Conservation (phyloP, 176 grass and related monocot species). For the Bothriochloa decipiens region DNA sequence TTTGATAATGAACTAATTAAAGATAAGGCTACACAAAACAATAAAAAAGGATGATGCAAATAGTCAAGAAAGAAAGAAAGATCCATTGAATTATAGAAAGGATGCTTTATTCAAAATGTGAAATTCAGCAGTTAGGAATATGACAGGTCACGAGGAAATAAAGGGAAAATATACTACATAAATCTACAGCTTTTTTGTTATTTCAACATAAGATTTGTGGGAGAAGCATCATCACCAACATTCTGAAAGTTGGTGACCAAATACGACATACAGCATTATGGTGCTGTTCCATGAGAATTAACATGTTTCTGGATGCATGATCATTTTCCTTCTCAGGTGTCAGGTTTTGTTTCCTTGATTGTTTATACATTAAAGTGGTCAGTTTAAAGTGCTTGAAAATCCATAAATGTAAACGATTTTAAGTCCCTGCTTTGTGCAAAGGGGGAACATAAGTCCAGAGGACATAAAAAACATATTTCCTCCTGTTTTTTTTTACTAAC, state of each 20-base stretch:
- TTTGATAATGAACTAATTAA: conserved; percentile 19
- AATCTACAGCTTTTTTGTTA: not conserved
- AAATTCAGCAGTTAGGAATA: not conserved
- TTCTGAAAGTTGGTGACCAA: not conserved
- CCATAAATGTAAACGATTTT: conserved; percentile 12
- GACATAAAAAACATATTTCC: not conserved
- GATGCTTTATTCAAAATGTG: conserved; percentile 4
- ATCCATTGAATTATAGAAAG: conserved; percentile 6
- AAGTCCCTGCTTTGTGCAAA: conserved; percentile 17
- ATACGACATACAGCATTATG: not conserved
- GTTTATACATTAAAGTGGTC: conserved; percentile 7
- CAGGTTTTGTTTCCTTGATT: conserved; percentile 5
- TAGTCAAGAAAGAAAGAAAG: conserved; percentile 3
- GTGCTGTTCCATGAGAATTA: not conserved
- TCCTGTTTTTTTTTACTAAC: not conserved
- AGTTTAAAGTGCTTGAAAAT: conserved; percentile 11
- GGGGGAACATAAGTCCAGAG: not conserved
- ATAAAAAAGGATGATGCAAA: conserved; percentile 13
- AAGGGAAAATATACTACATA: not conserved
- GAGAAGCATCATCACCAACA: not conserved
- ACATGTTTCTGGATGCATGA: not conserved
- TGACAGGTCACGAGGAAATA: conserved; percentile 14
- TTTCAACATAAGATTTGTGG: conserved; percentile 11
- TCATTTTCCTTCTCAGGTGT: not conserved
- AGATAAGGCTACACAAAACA: conserved; percentile 19